A percentile compares a stretch with the other conserved stretches of the same genome.
phyloP scores from a whole-genome alignment of 768 basidiomycete genomes.

The Naganishia vishniacii region DNA sequence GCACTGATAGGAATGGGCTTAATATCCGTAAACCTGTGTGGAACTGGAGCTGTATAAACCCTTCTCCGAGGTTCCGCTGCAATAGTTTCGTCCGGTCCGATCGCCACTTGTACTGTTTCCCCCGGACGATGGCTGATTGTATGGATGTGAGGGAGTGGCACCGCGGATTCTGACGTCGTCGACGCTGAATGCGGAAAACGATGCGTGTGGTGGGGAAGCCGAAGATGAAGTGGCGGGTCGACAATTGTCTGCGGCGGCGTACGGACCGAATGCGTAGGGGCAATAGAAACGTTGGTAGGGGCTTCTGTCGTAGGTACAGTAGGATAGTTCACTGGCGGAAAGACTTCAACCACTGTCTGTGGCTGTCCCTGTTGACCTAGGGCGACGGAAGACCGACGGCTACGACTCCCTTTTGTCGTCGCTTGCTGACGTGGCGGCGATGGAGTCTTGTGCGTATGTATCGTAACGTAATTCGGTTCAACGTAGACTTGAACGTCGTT shows the following conservation, averaged over 20 bases:
- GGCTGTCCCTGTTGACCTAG: neutral
- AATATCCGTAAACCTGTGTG: neutral
- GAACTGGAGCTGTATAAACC: neutral
- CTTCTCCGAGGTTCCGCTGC: neutral
- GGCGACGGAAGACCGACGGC: neutral
- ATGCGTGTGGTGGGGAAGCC: neutral
- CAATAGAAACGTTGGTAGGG: neutral
- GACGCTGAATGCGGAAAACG: neutral
- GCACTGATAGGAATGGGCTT: constrained; percentile 10
- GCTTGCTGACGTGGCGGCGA: neutral
- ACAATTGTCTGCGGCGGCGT: neutral
- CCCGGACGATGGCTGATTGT: neutral
- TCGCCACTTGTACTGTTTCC: neutral
- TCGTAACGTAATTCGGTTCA: neutral
- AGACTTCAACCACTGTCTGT: constrained; percentile 1
- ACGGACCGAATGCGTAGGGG: neutral
- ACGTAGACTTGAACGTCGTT: neutral
- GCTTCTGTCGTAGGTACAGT: neutral
- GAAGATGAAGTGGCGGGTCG: too few relatives aligned
- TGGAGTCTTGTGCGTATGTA: neutral
- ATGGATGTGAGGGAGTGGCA: neutral
- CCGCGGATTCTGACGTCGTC: neutral
- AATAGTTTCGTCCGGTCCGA: neutral
- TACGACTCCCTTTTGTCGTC: neutral
- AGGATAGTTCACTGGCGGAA: neutral